Base-by-base conservation (phyloP, 176 grass and related monocot species). In the Rhynchospora tenuis region DNA sequence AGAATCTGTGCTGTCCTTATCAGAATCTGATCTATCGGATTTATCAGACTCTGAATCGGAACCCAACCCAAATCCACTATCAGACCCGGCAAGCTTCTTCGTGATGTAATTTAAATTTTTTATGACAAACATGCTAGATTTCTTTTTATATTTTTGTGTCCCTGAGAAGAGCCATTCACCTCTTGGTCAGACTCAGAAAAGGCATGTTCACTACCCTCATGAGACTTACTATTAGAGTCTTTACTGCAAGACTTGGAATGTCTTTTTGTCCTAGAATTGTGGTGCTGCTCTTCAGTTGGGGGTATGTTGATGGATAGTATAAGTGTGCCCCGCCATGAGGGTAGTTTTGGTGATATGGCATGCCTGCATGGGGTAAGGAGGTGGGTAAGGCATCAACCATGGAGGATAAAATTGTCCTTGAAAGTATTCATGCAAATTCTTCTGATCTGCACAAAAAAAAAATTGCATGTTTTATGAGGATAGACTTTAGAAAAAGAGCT, bases 71-170 rank as follows among this genome's bases (percentile, higher is more conserved):
- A 89, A 90, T 44, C 89, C 91, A 2, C 86, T 92, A 81, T 89
- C 89, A 1, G 86, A 99, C 81, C 85, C 79, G 42, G 77, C 88
- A 79, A 89, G 88, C 71, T 88, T 99, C 58, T 81, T 94, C 57
- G 93, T 93, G 81, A 85, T 93, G 63, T 93, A 89, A 88, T 98
- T 98, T 54, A 93, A 86, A 89, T 99, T 99, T 23, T 83, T 84
- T 59, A 99, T 93, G 56, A 95, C 93, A 90, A 95, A 89, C 63
- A 91, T 84, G 84, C 84, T 87, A 44, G 90, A 78, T 62, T 93
- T 93, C 82, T 93, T 99, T 85, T 95, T 86, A 86, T 95, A 65
- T 31, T 62, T 86, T 99, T 91, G 83, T 44, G 88, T 31, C 89
- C 89, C 78, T 91, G 87, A 89, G 83, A 91, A 83, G 84, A 87